phyloP scores from a whole-genome alignment of 2,329 filamentous ascomycete genomes.

The Ophiocordyceps robertsii region DNA sequence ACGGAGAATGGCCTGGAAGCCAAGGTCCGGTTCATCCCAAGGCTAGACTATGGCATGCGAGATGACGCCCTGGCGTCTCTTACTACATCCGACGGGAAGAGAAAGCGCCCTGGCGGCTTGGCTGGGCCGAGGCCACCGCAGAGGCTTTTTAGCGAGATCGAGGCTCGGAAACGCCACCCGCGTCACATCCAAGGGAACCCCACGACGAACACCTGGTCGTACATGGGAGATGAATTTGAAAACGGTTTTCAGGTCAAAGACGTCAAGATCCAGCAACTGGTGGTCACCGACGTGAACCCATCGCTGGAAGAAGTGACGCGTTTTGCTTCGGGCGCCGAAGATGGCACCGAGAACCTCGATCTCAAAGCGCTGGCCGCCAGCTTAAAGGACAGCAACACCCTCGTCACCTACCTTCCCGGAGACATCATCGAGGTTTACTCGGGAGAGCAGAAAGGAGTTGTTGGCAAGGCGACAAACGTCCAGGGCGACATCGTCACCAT shows the following conservation, averaged over 20 bases:
- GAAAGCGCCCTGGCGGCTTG: conserved; percentile 55
- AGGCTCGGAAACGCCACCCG: conserved; percentile 79
- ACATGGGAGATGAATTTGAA: conserved; percentile 79
- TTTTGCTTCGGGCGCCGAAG: conserved; percentile 77
- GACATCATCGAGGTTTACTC: conserved; percentile 95
- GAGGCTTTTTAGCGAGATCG: conserved; percentile 81
- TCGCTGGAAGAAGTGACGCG: conserved; percentile 91
- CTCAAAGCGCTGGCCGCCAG: conserved; percentile 82
- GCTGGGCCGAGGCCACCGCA: conserved; percentile 65
- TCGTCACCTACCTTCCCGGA: conserved; percentile 77
- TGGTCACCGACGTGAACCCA: conserved; percentile 83
- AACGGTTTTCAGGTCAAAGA: conserved; percentile 91
- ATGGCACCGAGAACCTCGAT: conserved; percentile 88
- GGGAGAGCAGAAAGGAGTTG: conserved; percentile 85
- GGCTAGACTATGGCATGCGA: conserved; percentile 80
- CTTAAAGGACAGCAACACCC: conserved; percentile 69
- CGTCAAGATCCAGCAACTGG: conserved; percentile 75
- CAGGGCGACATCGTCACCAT: conserved; percentile 88
- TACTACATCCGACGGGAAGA: conserved; percentile 48
- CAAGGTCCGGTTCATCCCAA: conserved; percentile 73
- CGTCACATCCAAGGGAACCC: conserved; percentile 50
- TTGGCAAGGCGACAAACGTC: conserved; percentile 74
- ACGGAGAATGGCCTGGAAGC: conserved; percentile 88
- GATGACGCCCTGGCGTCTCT: conserved; percentile 48
- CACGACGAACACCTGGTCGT: conserved; percentile 70